Conservation (phyloP, 305 asterid species). For the Nicotiana rustica region DNA sequence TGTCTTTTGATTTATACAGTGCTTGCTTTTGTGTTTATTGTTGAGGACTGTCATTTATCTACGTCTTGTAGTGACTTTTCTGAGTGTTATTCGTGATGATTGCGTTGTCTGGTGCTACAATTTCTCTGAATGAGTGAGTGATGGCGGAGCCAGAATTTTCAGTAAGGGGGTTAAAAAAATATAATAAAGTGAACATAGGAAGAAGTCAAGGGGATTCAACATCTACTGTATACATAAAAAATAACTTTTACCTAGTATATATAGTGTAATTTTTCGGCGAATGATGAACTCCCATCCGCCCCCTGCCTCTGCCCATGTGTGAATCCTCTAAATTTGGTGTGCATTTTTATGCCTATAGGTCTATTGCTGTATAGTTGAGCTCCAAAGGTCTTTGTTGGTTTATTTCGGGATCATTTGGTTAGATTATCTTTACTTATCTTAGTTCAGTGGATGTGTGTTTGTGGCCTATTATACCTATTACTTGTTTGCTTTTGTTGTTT, state of each 20-base stretch:
- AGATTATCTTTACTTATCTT: background rate
- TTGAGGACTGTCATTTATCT: background rate
- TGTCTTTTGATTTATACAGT: background rate
- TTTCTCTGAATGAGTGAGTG: background rate
- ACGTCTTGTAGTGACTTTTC: too few species aligned
- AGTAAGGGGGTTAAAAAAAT: too few species aligned
- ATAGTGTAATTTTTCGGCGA: too few species aligned
- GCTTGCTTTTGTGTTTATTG: background rate
- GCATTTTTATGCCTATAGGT: background rate
- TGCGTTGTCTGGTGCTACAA: background rate
- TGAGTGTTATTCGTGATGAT: background rate
- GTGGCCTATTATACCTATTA: background rate
- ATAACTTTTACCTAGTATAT: too few species aligned
- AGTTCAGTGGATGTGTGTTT: background rate
- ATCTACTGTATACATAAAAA: too few species aligned
- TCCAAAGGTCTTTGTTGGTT: background rate
- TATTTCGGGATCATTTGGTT: background rate
- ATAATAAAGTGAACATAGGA: too few species aligned
- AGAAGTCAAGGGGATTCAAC: too few species aligned
- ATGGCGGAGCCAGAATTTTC: too few species aligned
- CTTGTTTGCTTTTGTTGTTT: background rate
- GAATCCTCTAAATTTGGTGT: conserved; percentile 3
- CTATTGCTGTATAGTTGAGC: background rate
- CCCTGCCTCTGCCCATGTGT: too few species aligned
- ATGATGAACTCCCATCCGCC: too few species aligned